Evolutionary conservation across 352 stramenopile species (phyloP).

Genomic region (Phytophthora hibernalis): DNA sequence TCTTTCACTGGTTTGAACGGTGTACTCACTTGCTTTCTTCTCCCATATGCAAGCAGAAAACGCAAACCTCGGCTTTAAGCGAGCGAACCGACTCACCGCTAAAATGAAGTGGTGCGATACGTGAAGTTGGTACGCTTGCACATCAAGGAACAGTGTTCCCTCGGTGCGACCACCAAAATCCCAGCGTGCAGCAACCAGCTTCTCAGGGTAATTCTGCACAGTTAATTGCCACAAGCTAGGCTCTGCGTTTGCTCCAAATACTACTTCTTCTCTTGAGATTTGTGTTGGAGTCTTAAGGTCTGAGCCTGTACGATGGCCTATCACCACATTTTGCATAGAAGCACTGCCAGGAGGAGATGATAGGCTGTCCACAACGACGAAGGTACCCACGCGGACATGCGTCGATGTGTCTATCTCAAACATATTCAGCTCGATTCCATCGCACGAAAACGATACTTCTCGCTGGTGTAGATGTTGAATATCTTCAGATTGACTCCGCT

Average conservation of each 20-base stretch:
- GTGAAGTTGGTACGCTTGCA: conserved; percentile 77
- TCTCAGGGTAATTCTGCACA: conserved; percentile 78
- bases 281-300: conserved; percentile 2
- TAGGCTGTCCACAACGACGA: conserved; percentile 44
- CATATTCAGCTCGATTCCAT: conserved; percentile 64
- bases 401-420: conserved; percentile 43
- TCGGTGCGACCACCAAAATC: conserved; percentile 41
- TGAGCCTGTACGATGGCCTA: conserved; percentile 44
- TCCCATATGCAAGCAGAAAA: conserved; percentile 14
- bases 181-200: conserved; percentile 70
- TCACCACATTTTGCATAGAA: conserved; percentile 68
- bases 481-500: neutral
- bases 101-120: conserved; percentile 63
- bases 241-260: conserved; percentile 73
- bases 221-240: conserved; percentile 74
- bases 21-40: conserved; percentile 4
- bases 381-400: conserved; percentile 63
- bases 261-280: conserved; percentile 55
- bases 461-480: conserved; percentile 19
- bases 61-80: conserved; percentile 11
- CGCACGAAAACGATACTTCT: conserved; percentile 43
- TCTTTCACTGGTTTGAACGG: neutral
- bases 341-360: conserved; percentile 40
- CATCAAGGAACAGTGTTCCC: conserved; percentile 66
- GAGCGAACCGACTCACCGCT: conserved; percentile 37